Conservation (phyloP, 805 yeast species). For the Candida sonorensis region DNA sequence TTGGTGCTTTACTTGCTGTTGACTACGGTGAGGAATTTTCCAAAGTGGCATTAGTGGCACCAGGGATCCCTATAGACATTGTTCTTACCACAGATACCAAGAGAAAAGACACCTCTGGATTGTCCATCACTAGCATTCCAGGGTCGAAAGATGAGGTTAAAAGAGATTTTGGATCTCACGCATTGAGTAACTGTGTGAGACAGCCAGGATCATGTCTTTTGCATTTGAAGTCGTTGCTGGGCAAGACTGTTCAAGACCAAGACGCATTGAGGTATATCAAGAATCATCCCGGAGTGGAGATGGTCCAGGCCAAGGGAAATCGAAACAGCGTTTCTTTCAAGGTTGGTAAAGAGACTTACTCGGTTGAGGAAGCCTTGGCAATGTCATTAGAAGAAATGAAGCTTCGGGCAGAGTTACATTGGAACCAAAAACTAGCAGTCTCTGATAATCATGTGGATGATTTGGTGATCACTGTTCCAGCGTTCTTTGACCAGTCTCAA, state of each 20-base stretch:
- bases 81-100: slow-evolving; percentile 86
- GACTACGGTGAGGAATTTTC: slow-evolving; percentile 86
- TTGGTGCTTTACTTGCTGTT: slow-evolving; percentile 73
- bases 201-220: slow-evolving; percentile 65
- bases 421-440: slow-evolving; percentile 47
- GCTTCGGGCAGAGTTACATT: slow-evolving; percentile 53
- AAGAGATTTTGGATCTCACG: slow-evolving; percentile 74
- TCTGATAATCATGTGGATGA: slow-evolving; percentile 33
- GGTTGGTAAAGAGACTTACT: slow-evolving; percentile 31
- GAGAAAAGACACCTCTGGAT: slow-evolving; percentile 79
- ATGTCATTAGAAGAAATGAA: slow-evolving; percentile 71
- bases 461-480: slow-evolving; percentile 73
- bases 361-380: slow-evolving; percentile 75
- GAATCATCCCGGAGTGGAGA: slow-evolving; percentile 55
- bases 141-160: slow-evolving; percentile 42
- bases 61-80: slow-evolving; percentile 82
- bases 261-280: slow-evolving; percentile 39
- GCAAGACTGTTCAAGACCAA: slow-evolving; percentile 45
- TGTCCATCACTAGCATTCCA: slow-evolving; percentile 47
- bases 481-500: slow-evolving; percentile 55
- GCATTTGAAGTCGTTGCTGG: slow-evolving; percentile 66
- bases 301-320: slow-evolving; percentile 33
- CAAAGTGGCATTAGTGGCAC: slow-evolving; percentile 85
- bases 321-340: slow-evolving; percentile 54
- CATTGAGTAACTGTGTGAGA: slow-evolving; percentile 60